Evolutionary conservation across 2,329 filamentous ascomycete species (phyloP), one percentile per base, ranked within the genome.

Genomic region (Curvularia verruculosa): DNA sequence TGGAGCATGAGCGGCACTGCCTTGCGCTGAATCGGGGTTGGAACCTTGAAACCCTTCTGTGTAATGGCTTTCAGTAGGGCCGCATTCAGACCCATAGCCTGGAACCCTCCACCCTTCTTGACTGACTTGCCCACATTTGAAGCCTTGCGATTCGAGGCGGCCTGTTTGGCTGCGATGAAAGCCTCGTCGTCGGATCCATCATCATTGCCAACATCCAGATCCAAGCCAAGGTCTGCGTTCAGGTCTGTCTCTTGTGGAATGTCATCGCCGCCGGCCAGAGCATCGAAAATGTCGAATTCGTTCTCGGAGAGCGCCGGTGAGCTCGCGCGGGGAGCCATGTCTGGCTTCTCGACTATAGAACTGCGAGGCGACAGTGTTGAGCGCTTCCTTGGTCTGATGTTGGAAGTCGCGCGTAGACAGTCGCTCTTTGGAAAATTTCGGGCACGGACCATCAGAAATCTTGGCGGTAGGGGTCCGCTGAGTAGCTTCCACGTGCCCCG

Each of bases 11-110:
- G 82, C 3, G 95, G 96, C 46, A 99, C 96, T 1, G 95, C 91
- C 78, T 98, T 98, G 66, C 95, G 87, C 80, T 99, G 95, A 77
- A 99, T 99, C 0, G 95, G 95, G 0, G 95, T 99, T 3, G 96
- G 96, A 2, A 98, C 91, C 0, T 90, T 92, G 78, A 97, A 99
- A 15, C 95, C 96, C 79, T 98, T 99, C 68, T 91, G 86, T 12
- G 90, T 86, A 64, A 99, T 98, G 1, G 95, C 92, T 72, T 96
- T 95, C 23, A 99, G 83, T 4, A 99, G 83, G 65, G 90, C 88
- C 10, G 87, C 82, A 78, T 91, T 96, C 54, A 98, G 80, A 56
- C 90, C 87, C 93, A 99, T 97, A 45, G 91, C 89, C 76, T 99
- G 95, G 74, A 99, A 99, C 50, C 94, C 95, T 69, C 95, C 95